Base-by-base conservation (phyloP, 164 flowering plant genomes). In the Umbellularia californica region DNA sequence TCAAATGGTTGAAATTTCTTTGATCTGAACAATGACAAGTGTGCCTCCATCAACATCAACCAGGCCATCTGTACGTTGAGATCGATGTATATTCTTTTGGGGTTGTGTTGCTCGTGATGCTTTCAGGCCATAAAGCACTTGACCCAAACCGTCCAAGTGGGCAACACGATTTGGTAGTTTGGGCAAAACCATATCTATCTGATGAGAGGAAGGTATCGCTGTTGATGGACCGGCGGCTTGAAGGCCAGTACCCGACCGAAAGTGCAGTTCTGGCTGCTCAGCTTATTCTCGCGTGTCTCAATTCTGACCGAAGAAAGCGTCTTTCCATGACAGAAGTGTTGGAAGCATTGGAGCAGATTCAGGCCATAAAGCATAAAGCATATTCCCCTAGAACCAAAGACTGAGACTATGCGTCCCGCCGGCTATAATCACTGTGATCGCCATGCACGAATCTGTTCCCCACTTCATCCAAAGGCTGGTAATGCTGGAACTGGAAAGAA, bases 51-150 rank as follows among this genome's bases (percentile, higher is more conserved):
- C 30, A 15, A 20, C 60, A 41, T 30, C 33, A 58, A 70, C 63
- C 92, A 90, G 98, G 98, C 10, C 97, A 92, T 85, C 73, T 92
- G 77, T 90, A 94, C 35, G 88, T 92, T 50, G 90, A 90, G 84
- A 94, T 94, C 12, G 98, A 94, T 62, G 94, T 92, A 2, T 94
- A 92, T 65, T 92, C 91, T 10, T 94, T 92, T 76, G 98, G 98
- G 0, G 97, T 92, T 22, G 94, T 94, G 1, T 75, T 94, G 75
- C 85, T 90, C 4, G 98, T 92, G 82, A 86, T 92, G 69, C 74
- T 94, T 12, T 88, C 94, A 0, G 94, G 95, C n/a, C 27, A 25
- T 25, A 1, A 25, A 72, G 95, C 93, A 51, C 79, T 87, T 1
- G 97, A 94, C 76, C 64, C 81, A 24, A 86, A 79, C 52, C 90